A percentile compares a stretch with the other conserved stretches of the same genome.
These are phyloP conservation scores for Geranium brycei DNA, from an alignment of 345 rosid species.

Conservation along the genomic window DNA sequence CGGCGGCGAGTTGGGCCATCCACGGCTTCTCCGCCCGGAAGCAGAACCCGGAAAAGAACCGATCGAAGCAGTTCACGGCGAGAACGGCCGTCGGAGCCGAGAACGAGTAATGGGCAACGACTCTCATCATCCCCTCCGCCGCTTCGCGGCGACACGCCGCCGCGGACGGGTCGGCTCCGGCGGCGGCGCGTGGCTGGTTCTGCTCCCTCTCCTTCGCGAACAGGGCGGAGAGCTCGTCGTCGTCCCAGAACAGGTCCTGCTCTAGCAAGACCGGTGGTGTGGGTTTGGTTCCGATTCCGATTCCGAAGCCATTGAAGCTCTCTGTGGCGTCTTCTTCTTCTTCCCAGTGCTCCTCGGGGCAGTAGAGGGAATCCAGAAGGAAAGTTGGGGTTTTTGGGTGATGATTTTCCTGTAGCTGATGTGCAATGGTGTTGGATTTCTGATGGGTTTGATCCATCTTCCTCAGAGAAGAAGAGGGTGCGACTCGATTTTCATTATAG, in stretches of 20 bases:
- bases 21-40: conserved; percentile 40
- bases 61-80: conserved; percentile 59
- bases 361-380: conserved; percentile 34
- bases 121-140: conserved; percentile 20
- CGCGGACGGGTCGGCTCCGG: conserved; percentile 18
- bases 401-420: background rate
- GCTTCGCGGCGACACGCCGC: conserved; percentile 33
- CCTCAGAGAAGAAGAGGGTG: background rate
- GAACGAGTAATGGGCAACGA: conserved; percentile 36
- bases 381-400: background rate
- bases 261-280: conserved; percentile 15
- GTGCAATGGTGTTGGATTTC: background rate
- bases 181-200: conserved; percentile 16
- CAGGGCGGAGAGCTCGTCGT: conserved; percentile 38
- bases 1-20: conserved; percentile 54
- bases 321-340: background rate
- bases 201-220: conserved; percentile 28
- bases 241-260: conserved; percentile 46
- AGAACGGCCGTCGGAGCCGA: conserved; percentile 44
- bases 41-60: conserved; percentile 34
- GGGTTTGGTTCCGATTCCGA: background rate
- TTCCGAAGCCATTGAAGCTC: background rate
- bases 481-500: background rate
- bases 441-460: background rate
- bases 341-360: conserved; percentile 49